Conservation (phyloP, 148 eudicot genomes). For the Dianthus caryophyllus region DNA sequence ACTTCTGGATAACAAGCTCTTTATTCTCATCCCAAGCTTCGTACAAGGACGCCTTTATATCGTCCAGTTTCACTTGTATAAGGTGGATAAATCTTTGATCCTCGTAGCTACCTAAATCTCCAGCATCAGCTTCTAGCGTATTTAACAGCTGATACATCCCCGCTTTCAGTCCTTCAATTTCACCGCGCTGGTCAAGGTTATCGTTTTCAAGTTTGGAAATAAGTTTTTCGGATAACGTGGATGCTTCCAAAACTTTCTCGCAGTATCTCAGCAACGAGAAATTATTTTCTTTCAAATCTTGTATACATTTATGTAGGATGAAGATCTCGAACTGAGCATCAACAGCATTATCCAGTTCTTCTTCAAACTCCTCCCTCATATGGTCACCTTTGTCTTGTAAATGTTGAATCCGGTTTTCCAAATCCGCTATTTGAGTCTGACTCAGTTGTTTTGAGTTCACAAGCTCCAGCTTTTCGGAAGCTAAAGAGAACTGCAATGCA, state of each 20-base stretch:
- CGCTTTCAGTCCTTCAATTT: constrained; percentile 37
- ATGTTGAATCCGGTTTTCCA: constrained; percentile 42
- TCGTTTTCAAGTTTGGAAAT: constrained; percentile 54
- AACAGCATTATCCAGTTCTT: constrained; percentile 56
- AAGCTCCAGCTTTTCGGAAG: constrained; percentile 57
- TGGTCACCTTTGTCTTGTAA: constrained; percentile 43
- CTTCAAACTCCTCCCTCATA: constrained; percentile 56
- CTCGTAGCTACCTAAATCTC: constrained; percentile 26
- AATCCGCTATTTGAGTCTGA: constrained; percentile 11
- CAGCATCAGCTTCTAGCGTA: constrained; percentile 43
- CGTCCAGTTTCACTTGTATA: constrained; percentile 45
- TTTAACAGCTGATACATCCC: constrained; percentile 56
- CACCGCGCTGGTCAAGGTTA: constrained; percentile 44
- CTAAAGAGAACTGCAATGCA: constrained; percentile 49
- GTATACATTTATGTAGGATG: constrained; percentile 48
- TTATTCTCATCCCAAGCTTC: constrained; percentile 57
- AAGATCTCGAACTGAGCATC: constrained; percentile 71
- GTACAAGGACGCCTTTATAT: constrained; percentile 40
- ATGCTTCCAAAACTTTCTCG: constrained; percentile 61
- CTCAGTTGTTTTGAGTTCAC: constrained; percentile 26
- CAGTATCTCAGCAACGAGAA: constrained; percentile 43
- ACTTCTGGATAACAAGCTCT: constrained; percentile 49
- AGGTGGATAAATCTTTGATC: constrained; percentile 43
- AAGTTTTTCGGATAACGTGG: constrained; percentile 52
- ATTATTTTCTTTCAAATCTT: constrained; percentile 55